Evolutionary conservation across 495 filamentous ascomycete species (phyloP).

Genomic region (Letharia lupina): DNA sequence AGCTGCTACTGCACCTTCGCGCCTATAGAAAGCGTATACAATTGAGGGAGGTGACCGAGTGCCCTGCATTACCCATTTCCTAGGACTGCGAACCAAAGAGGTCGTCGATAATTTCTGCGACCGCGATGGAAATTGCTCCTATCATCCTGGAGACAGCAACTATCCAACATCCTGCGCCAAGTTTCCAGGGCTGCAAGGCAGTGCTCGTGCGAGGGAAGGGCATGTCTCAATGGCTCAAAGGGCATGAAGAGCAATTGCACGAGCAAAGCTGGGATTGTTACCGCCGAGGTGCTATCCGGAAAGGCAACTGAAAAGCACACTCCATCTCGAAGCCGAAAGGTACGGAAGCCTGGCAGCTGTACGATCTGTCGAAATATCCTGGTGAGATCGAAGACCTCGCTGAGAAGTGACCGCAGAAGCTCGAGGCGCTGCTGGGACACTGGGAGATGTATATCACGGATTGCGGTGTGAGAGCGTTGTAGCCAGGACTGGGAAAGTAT

Average conservation of each 20-base stretch:
- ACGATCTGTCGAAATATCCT: constrained; percentile 33
- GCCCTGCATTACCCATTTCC: no score
- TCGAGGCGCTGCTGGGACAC: constrained; percentile 1
- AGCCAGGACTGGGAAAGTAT: background rate
- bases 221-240: no score
- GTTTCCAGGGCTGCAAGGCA: no score
- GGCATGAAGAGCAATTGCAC: no score
- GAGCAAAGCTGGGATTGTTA: constrained; percentile 37
- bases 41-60: no score
- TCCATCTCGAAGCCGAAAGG: constrained; percentile 44
- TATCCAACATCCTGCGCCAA: background rate
- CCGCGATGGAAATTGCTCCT: no score
- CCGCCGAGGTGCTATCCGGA: constrained; percentile 38
- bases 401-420: background rate
- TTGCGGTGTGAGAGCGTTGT: background rate
- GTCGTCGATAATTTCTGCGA: no score
- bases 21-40: no score
- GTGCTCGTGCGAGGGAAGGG: no score
- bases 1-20: no score
- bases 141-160: no score
- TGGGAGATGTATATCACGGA: background rate
- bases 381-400: background rate
- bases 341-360: constrained; percentile 42
- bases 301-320: constrained; percentile 43
- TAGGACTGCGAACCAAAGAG: no score